phyloP scores from a whole-genome alignment of 2,329 filamentous ascomycete genomes.

The Fusarium musae region DNA sequence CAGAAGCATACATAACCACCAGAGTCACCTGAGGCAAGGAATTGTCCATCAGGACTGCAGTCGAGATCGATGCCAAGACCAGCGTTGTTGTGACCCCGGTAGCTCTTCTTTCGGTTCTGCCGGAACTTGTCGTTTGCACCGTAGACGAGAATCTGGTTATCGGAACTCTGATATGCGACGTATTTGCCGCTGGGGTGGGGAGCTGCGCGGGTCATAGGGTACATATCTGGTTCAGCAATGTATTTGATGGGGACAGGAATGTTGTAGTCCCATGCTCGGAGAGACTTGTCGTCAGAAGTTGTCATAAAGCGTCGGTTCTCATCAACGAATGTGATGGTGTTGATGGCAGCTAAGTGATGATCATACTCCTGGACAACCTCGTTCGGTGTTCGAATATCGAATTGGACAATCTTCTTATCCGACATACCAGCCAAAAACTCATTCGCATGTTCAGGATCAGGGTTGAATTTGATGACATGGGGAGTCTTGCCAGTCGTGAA shows the following conservation, averaged over 20 bases:
- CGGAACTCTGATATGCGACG: constrained; percentile 90
- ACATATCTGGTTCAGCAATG: constrained; percentile 98
- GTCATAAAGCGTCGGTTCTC: constrained; percentile 96
- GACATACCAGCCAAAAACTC: constrained; percentile 98
- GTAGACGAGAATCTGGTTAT: constrained; percentile 98
- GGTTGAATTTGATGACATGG: constrained; percentile 94
- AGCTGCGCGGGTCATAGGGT: constrained; percentile 87
- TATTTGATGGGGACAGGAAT: constrained; percentile 99
- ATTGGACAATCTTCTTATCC: constrained; percentile 99
- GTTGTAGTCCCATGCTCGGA: constrained; percentile 97
- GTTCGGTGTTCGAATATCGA: constrained; percentile 81
- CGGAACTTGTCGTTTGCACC: constrained; percentile 94
- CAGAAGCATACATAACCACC: constrained; percentile 94
- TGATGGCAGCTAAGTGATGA: constrained; percentile 96
- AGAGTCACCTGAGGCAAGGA: constrained; percentile 86
- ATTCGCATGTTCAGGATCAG: constrained; percentile 77
- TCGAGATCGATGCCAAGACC: constrained; percentile 92
- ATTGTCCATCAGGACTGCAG: constrained; percentile 91
- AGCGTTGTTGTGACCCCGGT: constrained; percentile 94
- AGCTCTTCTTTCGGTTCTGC: constrained; percentile 97
- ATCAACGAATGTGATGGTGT: constrained; percentile 97
- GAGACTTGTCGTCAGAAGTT: constrained; percentile 95
- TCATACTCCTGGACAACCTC: constrained; percentile 97
- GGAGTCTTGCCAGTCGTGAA: constrained; percentile 96
- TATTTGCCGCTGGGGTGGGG: constrained; percentile 92